Conservation (phyloP, 169 alveolate species). For the Amoebophrya sp. region DNA sequence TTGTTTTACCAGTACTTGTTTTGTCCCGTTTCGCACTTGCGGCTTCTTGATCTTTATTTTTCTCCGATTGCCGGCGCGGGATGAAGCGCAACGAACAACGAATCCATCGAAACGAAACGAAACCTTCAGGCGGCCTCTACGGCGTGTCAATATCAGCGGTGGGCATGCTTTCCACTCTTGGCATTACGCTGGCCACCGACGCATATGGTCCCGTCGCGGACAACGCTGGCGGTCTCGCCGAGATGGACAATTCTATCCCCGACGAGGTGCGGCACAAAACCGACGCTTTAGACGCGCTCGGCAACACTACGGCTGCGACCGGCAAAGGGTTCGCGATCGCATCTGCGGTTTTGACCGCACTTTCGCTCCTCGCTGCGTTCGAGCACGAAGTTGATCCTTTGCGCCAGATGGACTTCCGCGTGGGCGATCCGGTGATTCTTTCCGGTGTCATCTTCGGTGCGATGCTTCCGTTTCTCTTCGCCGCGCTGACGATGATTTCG, state of each 20-base stretch:
- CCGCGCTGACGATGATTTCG: constrained; percentile 58
- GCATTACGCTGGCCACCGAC: constrained; percentile 51
- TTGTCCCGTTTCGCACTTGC: too few relatives aligned
- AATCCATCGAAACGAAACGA: too few relatives aligned
- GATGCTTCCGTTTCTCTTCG: constrained; percentile 56
- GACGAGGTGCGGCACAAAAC: constrained; percentile 49
- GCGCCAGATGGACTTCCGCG: constrained; percentile 30
- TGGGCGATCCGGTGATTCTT: constrained; percentile 46
- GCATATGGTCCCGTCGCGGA: constrained; percentile 66
- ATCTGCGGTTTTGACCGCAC: constrained; percentile 55
- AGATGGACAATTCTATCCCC: constrained; percentile 50
- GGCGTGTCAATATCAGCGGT: constrained; percentile 60
- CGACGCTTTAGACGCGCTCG: constrained; percentile 61
- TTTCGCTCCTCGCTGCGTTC: constrained; percentile 59
- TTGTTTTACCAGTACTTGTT: too few relatives aligned
- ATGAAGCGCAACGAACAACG: too few relatives aligned
- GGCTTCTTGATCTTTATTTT: too few relatives aligned
- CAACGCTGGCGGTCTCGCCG: constrained; percentile 71
- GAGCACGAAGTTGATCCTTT: constrained; percentile 41
- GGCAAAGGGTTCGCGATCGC: constrained; percentile 66
- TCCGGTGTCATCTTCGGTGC: constrained; percentile 52
- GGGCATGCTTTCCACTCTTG: constrained; percentile 58
- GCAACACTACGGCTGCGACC: constrained; percentile 60
- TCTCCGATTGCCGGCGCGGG: too few relatives aligned
- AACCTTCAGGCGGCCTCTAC: constrained; percentile 43